Evolutionary conservation across 140 eudicot genomes (phyloP).

Genomic region (Bidens hawaiensis): DNA sequence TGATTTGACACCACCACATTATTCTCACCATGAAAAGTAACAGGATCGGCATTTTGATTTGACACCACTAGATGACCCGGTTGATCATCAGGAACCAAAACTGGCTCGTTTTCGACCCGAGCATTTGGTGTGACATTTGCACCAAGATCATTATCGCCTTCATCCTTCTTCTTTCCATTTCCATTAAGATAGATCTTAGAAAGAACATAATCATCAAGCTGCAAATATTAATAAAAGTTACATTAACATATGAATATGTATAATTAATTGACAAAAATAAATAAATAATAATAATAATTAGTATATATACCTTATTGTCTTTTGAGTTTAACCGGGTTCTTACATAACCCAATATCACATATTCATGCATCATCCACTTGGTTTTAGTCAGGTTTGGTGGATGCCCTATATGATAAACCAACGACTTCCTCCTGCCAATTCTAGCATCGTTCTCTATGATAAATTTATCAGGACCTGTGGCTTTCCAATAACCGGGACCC

Average conservation of each 20-base stretch:
- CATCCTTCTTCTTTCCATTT: background rate
- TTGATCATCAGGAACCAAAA: background rate
- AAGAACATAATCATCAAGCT: slow-evolving; percentile 26
- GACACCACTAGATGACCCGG: background rate
- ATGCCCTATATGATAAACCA: slow-evolving; percentile 18
- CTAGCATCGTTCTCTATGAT: background rate
- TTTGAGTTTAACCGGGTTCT: background rate
- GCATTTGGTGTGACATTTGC: background rate
- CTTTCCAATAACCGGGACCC: slow-evolving; percentile 27
- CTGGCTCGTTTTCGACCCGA: slow-evolving; percentile 1
- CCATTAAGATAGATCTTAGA: slow-evolving; percentile 12
- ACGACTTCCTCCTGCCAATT: slow-evolving; percentile 10
- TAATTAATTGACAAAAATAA: background rate
- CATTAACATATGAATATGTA: background rate
- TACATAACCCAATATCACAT: background rate
- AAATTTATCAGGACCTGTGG: slow-evolving; percentile 3
- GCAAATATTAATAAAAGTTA: background rate
- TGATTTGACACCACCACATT: too few relatives aligned
- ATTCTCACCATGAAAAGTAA: background rate
- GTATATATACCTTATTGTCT: slow-evolving; percentile 15
- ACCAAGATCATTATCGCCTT: background rate
- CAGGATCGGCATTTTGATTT: background rate
- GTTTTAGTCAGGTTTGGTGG: slow-evolving; percentile 15
- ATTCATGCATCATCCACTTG: slow-evolving; percentile 26
- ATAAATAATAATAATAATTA: too few relatives aligned